phyloP scores from a whole-genome alignment of 2,329 filamentous ascomycete species.

The Pestalotiopsis sp. region DNA sequence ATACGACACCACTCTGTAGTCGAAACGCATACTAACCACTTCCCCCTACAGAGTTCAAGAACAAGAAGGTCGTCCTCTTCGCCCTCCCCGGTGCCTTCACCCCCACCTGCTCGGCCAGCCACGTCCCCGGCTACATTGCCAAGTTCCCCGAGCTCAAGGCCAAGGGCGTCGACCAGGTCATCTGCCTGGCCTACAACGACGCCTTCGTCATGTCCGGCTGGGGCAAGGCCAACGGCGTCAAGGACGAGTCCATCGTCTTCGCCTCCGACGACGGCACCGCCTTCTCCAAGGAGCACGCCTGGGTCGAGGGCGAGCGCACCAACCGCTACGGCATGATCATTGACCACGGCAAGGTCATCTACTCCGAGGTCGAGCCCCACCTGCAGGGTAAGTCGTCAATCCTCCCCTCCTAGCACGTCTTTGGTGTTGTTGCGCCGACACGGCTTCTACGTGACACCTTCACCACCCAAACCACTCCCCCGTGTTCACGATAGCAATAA shows the following conservation, averaged over 20 bases:
- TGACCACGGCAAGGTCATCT: slow-evolving; percentile 79
- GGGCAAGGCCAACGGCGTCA: slow-evolving; percentile 82
- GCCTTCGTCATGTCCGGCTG: slow-evolving; percentile 83
- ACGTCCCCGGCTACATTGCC: slow-evolving; percentile 78
- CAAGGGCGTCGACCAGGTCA: slow-evolving; percentile 81
- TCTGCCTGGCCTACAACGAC: slow-evolving; percentile 82
- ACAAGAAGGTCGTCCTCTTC: slow-evolving; percentile 57
- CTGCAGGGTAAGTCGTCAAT: slow-evolving; percentile 4
- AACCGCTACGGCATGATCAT: slow-evolving; percentile 77
- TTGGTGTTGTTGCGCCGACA: background rate
- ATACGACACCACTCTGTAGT: background rate
- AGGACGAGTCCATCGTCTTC: slow-evolving; percentile 71
- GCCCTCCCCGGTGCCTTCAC: slow-evolving; percentile 74
- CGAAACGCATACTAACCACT: background rate
- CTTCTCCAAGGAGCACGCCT: slow-evolving; percentile 78
- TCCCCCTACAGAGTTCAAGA: slow-evolving; percentile 46
- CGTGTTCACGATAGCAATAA: background rate
- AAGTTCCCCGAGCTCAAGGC: slow-evolving; percentile 68
- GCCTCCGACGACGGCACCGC: slow-evolving; percentile 67
- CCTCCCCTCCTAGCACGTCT: too few species aligned
- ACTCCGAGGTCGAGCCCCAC: slow-evolving; percentile 69
- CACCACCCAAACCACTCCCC: background rate
- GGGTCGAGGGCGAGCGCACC: slow-evolving; percentile 66
- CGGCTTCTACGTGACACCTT: background rate
- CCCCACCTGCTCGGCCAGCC: slow-evolving; percentile 77